These are phyloP conservation scores for Irpex lacteus DNA, from an alignment of 1,284 basidiomycete genomes.

Conservation along the genomic window DNA sequence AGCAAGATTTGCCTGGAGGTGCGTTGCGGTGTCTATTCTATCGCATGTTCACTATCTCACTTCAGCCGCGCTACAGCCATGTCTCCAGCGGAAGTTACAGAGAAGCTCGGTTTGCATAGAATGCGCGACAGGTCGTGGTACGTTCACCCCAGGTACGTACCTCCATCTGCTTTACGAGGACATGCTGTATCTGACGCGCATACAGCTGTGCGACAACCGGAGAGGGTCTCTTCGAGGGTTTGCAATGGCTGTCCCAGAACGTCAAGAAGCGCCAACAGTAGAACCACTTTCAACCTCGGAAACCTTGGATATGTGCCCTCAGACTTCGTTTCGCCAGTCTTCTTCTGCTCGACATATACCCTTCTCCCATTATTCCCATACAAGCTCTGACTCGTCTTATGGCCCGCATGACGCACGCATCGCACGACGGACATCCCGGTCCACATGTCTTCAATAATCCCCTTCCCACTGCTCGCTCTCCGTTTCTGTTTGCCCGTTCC, in stretches of 20 bases:
- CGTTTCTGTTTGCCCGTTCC: slow-evolving; percentile 9
- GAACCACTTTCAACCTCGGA: slow-evolving; percentile 20
- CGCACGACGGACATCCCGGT: slow-evolving; percentile 33
- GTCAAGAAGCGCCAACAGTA: slow-evolving; percentile 85
- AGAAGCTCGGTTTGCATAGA: slow-evolving; percentile 91
- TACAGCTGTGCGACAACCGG: slow-evolving; percentile 91
- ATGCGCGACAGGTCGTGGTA: slow-evolving; percentile 99
- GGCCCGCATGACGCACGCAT: slow-evolving; percentile 33
- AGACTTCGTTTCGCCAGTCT: slow-evolving; percentile 9
- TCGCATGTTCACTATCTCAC: no score
- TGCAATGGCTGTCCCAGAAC: slow-evolving; percentile 96
- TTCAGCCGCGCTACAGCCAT: slow-evolving; percentile 64
- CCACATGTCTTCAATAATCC: slow-evolving; percentile 20
- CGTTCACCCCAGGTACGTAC: slow-evolving; percentile 88
- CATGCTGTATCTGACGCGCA: slow-evolving; percentile 7
- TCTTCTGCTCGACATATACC: slow-evolving; percentile 16
- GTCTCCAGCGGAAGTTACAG: slow-evolving; percentile 98
- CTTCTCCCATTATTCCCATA: slow-evolving; percentile 13
- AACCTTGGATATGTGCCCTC: slow-evolving; percentile 8
- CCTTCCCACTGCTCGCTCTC: background rate
- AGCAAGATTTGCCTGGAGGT: slow-evolving; percentile 99
- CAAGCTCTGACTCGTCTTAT: slow-evolving; percentile 20
- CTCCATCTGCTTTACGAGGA: background rate
- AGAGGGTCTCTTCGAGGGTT: slow-evolving; percentile 92
- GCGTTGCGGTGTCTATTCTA: slow-evolving; percentile 25